phyloP scores from a whole-genome alignment of 352 stramenopile genomes.

The Pythium inflatum region DNA sequence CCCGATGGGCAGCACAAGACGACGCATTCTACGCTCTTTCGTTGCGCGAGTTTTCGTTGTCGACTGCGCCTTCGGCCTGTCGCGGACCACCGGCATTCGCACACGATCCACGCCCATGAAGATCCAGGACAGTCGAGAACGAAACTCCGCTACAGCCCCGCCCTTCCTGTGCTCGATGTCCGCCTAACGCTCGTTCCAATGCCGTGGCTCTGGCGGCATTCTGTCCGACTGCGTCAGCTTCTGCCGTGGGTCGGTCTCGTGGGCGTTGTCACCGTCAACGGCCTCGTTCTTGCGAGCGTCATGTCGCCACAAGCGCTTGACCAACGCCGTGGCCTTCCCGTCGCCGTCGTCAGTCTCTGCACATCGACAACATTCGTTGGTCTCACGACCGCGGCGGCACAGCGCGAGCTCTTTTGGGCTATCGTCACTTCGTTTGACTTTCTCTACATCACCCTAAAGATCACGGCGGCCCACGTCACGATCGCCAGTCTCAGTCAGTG shows the following conservation, averaged over 20 bases:
- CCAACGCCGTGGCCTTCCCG: background rate
- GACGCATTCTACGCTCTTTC: background rate
- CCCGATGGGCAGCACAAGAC: background rate
- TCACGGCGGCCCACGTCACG: background rate
- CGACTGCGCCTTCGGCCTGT: background rate
- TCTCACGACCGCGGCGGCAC: background rate
- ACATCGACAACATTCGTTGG: background rate
- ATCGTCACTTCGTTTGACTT: slow-evolving; percentile 30
- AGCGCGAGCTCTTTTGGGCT: slow-evolving; percentile 36
- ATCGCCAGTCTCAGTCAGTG: too few species aligned
- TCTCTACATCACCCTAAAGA: background rate
- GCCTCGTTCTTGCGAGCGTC: background rate
- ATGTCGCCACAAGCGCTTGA: background rate
- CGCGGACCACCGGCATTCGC: background rate
- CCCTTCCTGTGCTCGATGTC: background rate
- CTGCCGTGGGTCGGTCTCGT: background rate
- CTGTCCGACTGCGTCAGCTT: background rate
- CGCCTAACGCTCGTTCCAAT: background rate
- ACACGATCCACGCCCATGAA: background rate
- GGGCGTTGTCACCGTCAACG: background rate
- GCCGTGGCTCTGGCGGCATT: background rate
- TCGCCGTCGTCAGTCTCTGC: background rate
- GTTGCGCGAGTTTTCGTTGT: slow-evolving; percentile 27
- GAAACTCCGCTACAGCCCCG: background rate
- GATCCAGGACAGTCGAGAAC: background rate